phyloP scores from a whole-genome alignment of 805 yeast species.

The Candida cerambycidarum region DNA sequence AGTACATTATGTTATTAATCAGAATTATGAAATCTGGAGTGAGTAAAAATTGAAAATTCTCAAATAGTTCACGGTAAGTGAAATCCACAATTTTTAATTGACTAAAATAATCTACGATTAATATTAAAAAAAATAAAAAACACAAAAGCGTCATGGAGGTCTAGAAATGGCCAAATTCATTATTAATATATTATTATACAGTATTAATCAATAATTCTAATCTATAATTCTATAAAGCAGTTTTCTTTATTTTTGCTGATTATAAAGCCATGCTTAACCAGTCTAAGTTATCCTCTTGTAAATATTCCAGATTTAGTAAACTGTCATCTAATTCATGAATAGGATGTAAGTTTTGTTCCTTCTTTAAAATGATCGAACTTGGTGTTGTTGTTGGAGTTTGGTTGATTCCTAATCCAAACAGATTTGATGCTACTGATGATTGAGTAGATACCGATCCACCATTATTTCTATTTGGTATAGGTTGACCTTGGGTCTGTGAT shows the following conservation, averaged over 20 bases:
- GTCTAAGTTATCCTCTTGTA: constrained; percentile 23
- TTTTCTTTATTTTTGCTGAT: not conserved
- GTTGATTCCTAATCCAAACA: constrained; percentile 12
- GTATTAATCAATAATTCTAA: not conserved
- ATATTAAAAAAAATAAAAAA: no score
- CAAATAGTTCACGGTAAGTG: no score
- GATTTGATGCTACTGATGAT: constrained; percentile 6
- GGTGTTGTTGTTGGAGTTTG: constrained; percentile 11
- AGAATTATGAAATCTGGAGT: no score
- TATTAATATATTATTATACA: constrained; percentile 1
- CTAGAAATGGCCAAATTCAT: no score
- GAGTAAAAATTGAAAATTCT: no score
- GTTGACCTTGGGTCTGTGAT: not conserved
- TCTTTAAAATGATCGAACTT: constrained; percentile 7
- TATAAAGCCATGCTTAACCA: constrained; percentile 32
- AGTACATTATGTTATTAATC: no score
- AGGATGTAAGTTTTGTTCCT: constrained; percentile 15
- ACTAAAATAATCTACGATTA: no score
- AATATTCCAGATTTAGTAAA: constrained; percentile 15
- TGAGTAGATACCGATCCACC: not conserved
- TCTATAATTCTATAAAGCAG: constrained; percentile 3
- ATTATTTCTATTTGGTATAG: not conserved
- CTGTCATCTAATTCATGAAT: constrained; percentile 15
- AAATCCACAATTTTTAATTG: no score
- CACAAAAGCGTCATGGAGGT: no score